Base-by-base conservation (phyloP, 805 yeast genomes). In the Starmerella sirachaensis region DNA sequence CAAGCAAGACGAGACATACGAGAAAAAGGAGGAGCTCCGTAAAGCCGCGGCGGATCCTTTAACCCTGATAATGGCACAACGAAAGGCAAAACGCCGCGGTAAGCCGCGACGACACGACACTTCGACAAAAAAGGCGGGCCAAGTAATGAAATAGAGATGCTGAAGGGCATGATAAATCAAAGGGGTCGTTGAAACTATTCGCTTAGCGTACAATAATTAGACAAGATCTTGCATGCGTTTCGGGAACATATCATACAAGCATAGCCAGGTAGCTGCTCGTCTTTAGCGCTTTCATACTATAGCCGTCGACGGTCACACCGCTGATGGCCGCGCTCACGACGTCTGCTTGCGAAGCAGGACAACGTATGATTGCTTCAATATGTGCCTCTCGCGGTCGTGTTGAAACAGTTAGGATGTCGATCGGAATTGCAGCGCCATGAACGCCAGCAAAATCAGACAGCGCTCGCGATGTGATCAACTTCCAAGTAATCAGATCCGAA, bases 61-160 rank as follows among this genome's bases (percentile, higher is more conserved):
- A n/a, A n/a, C n/a, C n/a, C n/a, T n/a, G n/a, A n/a, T n/a, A n/a
- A n/a, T n/a, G n/a, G n/a, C n/a, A n/a, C n/a, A n/a, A 78, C 74
- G 41, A 76, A 66, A 40, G 63, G 70, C 47, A 53, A 77, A 10
- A 50, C 69, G 27, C 82, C 83, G 1, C 68, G 63, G 51, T 64
- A 31, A 12, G 20, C 20, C 17, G 37, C 36, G 23, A 34, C 41
- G 18, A 41, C 35, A 17, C 33, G 39, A 14, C 28, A 30, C n/a
- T 29, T 24, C 10, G 22, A 36, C 6, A 11, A 29, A 32, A 17
- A 5, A 24, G 7, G 6, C 36, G 40, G 19, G 38, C 23, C 33
- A 28, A 38, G 13, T 11, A 2, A 27, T 3, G 11, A 32, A 7
- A 29, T 29, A 21, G 31, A 29, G 30, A n/a, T 35, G 46, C 16